Conservation (phyloP, 2,329 filamentous ascomycete genomes). For the Berkeleyomyces rouxiae region DNA sequence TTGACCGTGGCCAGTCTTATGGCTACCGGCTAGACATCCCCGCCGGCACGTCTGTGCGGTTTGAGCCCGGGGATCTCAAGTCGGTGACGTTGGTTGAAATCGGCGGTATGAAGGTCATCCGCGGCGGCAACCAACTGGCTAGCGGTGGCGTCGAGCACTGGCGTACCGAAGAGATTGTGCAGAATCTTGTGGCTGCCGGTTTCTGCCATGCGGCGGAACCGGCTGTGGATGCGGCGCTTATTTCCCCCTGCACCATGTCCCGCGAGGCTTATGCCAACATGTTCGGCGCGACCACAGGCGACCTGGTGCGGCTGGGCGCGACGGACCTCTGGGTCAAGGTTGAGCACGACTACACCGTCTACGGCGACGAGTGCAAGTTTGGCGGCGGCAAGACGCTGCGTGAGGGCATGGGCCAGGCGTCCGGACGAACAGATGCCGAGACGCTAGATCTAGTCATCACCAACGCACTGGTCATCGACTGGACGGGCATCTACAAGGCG, state of each 20-base stretch:
- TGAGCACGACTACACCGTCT: conserved; percentile 67
- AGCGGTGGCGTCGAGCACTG: conserved; percentile 51
- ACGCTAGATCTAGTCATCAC: conserved; percentile 72
- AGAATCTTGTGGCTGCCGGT: conserved; percentile 49
- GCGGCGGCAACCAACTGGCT: conserved; percentile 69
- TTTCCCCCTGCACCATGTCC: conserved; percentile 54
- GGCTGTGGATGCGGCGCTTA: conserved; percentile 31
- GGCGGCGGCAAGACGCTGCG: conserved; percentile 86
- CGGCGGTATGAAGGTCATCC: conserved; percentile 60
- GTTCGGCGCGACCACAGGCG: conserved; percentile 86
- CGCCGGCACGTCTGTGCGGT: conserved; percentile 79
- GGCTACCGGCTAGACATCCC: conserved; percentile 80
- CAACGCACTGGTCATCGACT: conserved; percentile 82
- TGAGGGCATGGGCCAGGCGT: conserved; percentile 91
- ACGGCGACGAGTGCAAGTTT: conserved; percentile 91
- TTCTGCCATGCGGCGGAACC: conserved; percentile 66
- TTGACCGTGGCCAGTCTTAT: conserved; percentile 69
- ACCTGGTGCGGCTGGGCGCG: conserved; percentile 62
- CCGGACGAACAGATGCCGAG: conserved; percentile 53
- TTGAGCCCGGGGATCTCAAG: conserved; percentile 85
- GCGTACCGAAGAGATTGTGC: conserved; percentile 48
- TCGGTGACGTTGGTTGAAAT: conserved; percentile 85
- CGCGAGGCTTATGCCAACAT: conserved; percentile 66
- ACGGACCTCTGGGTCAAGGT: conserved; percentile 86
- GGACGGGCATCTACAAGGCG: conserved; percentile 86